Conservation (phyloP, 352 stramenopile genomes). For the Phytopythium mirpurense region DNA sequence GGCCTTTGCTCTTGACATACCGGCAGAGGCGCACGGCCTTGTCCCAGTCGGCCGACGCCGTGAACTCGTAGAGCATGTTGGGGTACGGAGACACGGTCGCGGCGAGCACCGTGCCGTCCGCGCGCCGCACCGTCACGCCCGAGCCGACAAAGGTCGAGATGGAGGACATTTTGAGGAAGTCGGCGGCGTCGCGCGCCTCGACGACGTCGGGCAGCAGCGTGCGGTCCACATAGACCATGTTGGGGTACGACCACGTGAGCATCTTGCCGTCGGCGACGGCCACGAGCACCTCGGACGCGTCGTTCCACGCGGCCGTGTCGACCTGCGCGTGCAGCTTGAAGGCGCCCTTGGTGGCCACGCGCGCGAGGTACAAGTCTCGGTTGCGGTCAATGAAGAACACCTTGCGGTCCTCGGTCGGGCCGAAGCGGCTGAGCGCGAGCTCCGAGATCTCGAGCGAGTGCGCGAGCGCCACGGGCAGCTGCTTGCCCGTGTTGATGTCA, state of each 20-base stretch:
- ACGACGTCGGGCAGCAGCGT: constrained; percentile 83
- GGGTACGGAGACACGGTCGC: constrained; percentile 78
- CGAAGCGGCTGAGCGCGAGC: constrained; percentile 79
- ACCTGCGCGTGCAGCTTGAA: constrained; percentile 91
- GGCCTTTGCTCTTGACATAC: constrained; percentile 83
- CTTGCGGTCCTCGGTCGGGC: constrained; percentile 68
- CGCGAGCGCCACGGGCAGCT: constrained; percentile 48
- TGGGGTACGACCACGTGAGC: constrained; percentile 89
- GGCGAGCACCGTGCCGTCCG: constrained; percentile 83
- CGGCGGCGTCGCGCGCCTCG: constrained; percentile 61
- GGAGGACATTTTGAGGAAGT: constrained; percentile 83
- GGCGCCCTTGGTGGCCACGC: constrained; percentile 41
- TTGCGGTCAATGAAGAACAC: constrained; percentile 89
- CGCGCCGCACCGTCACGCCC: constrained; percentile 80
- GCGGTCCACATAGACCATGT: constrained; percentile 89
- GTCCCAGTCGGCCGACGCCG: constrained; percentile 77
- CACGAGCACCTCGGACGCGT: constrained; percentile 82
- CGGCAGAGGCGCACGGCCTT: constrained; percentile 90
- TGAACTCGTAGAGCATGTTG: constrained; percentile 87
- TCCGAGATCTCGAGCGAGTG: constrained; percentile 81
- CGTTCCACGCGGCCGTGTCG: constrained; percentile 88
- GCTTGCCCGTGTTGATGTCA: constrained; percentile 82
- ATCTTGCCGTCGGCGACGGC: constrained; percentile 87
- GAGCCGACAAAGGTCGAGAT: constrained; percentile 87
- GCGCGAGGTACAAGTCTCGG: constrained; percentile 81